Evolutionary conservation across 192 early-diverging fungal genomes (phyloP).

Genomic region (Umbelopsis vinacea): DNA sequence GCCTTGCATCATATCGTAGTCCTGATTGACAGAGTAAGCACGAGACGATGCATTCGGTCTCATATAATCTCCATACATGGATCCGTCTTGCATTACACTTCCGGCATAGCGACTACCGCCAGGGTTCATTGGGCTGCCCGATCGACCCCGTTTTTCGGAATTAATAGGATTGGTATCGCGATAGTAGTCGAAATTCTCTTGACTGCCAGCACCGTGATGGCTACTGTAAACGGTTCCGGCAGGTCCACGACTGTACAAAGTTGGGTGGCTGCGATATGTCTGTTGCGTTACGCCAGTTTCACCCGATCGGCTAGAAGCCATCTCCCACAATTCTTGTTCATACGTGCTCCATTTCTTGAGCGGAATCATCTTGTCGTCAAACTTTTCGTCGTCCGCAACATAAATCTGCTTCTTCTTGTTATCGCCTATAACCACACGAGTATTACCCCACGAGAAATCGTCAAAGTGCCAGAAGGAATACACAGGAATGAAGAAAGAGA

Average conservation of each 20-base stretch:
- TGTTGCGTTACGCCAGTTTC: slow-evolving; percentile 50
- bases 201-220: slow-evolving; percentile 38
- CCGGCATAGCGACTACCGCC: slow-evolving; percentile 23
- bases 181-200: slow-evolving; percentile 41
- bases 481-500: slow-evolving; percentile 88
- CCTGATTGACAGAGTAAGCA: slow-evolving; percentile 27
- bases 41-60: slow-evolving; percentile 10
- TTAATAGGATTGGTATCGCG: slow-evolving; percentile 30
- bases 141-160: slow-evolving; percentile 24
- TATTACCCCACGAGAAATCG: slow-evolving; percentile 99
- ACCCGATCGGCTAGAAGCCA: slow-evolving; percentile 54
- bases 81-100: slow-evolving; percentile 27
- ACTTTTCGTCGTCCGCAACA: slow-evolving; percentile 75
- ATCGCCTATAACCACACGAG: slow-evolving; percentile 80
- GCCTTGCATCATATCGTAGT: slow-evolving; percentile 15
- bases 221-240: slow-evolving; percentile 33
- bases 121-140: slow-evolving; percentile 22
- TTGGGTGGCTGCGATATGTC: slow-evolving; percentile 43
- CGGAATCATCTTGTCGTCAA: slow-evolving; percentile 85
- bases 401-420: slow-evolving; percentile 66
- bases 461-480: slow-evolving; percentile 99
- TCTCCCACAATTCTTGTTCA: slow-evolving; percentile 80
- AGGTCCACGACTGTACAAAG: slow-evolving; percentile 28
- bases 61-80: slow-evolving; percentile 30
- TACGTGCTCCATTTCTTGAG: slow-evolving; percentile 88